A percentile compares a stretch with the other conserved stretches of the same genome.
These are phyloP conservation scores for Pseudoturritis turrita DNA, from an alignment of 345 rosid species.

Conservation along the genomic window DNA sequence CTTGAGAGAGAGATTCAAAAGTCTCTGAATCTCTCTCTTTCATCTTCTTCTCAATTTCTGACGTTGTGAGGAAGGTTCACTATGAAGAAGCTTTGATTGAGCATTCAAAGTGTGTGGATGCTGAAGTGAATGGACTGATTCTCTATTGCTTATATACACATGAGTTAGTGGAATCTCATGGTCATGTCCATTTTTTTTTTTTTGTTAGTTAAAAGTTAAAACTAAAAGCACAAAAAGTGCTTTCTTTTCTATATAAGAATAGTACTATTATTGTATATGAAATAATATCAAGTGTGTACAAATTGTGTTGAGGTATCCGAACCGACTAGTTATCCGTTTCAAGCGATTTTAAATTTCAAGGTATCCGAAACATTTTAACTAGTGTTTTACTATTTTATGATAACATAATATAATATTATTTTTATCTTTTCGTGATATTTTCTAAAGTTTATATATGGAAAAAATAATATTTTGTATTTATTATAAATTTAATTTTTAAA, in stretches of 20 bases:
- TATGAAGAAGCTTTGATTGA: slow-evolving; percentile 19
- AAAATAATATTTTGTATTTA: too few species aligned
- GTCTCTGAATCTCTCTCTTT: slow-evolving; percentile 31
- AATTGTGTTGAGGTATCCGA: background rate
- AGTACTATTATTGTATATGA: background rate
- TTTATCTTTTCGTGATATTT: too few species aligned
- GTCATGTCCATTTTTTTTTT: slow-evolving; percentile 29
- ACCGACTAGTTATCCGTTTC: background rate
- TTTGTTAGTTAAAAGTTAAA: slow-evolving; percentile 22
- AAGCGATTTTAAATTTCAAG: background rate
- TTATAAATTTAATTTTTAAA: too few species aligned
- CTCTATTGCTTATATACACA: slow-evolving; percentile 26
- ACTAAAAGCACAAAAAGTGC: slow-evolving; percentile 6
- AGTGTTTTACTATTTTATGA: too few species aligned
- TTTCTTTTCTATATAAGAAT: background rate
- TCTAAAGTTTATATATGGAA: too few species aligned
- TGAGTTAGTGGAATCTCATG: slow-evolving; percentile 31
- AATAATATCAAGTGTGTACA: background rate
- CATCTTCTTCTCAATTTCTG: slow-evolving; percentile 8
- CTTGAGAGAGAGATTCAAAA: slow-evolving; percentile 36
- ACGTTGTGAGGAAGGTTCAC: background rate
- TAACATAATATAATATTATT: too few species aligned
- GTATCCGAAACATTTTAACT: too few species aligned
- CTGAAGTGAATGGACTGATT: slow-evolving; percentile 23
- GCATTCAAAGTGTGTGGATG: slow-evolving; percentile 36